Percentiles rank a stretch among this genome's conserved stretches.
Evolutionary conservation across 192 early-diverging fungal genomes (phyloP).

Genomic region (Gaertneriomyces semiglobifer): DNA sequence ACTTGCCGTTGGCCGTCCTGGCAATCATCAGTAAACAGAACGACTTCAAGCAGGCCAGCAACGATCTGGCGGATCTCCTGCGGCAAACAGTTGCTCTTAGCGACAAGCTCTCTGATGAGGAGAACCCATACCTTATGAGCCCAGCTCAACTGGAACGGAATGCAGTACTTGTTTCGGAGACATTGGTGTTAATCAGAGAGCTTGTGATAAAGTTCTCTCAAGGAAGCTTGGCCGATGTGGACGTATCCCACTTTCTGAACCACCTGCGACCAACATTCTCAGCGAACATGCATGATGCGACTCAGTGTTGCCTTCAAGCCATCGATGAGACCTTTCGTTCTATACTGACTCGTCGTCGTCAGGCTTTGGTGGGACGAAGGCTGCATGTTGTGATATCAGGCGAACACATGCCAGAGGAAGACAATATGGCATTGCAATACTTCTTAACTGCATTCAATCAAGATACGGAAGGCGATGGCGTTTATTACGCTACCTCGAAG

Average conservation of each 20-base stretch:
- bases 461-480: constrained; percentile 12
- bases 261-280: constrained; percentile 4
- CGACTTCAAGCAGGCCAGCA: not conserved
- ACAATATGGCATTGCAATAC: constrained; percentile 19
- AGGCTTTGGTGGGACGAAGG: not conserved
- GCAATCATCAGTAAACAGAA: constrained; percentile 4
- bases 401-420: constrained; percentile 27
- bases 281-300: constrained; percentile 13
- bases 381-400: constrained; percentile 17
- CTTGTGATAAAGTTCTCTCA: not conserved
- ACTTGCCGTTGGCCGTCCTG: constrained; percentile 19
- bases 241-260: not conserved
- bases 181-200: constrained; percentile 3
- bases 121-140: constrained; percentile 3
- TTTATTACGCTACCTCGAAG: constrained; percentile 20
- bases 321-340: constrained; percentile 4
- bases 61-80: not conserved
- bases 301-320: not conserved
- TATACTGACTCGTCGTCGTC: not conserved
- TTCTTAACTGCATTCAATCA: constrained; percentile 15
- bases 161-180: constrained; percentile 3
- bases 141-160: constrained; percentile 11
- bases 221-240: not conserved
- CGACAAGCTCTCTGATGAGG: not conserved
- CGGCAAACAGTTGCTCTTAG: not conserved